These are phyloP conservation scores for Euphorbia pulcherrima DNA, from an alignment of 345 rosid species.

Conservation along the genomic window DNA sequence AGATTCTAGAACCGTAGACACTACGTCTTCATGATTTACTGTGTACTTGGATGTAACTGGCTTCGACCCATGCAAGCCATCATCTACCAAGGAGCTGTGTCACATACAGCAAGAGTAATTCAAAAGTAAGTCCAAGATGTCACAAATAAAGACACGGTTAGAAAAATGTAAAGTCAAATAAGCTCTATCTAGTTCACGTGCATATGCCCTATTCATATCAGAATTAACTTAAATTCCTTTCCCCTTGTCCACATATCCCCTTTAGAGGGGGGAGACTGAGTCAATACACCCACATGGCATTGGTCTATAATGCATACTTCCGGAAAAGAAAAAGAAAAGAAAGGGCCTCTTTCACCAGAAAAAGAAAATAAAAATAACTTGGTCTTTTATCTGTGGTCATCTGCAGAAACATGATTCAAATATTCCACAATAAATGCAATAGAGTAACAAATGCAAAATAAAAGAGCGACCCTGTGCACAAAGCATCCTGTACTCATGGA, in stretches of 20 bases:
- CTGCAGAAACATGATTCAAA: not conserved
- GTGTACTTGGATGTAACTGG: slow-evolving; percentile 16
- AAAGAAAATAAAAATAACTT: not conserved
- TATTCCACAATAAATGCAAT: too few relatives aligned
- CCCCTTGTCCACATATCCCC: not conserved
- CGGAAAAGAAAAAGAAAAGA: not conserved
- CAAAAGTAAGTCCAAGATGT: slow-evolving; percentile 3
- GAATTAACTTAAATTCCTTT: not conserved
- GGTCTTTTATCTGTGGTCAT: too few relatives aligned
- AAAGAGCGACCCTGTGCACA: too few relatives aligned
- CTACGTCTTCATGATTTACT: slow-evolving; percentile 30
- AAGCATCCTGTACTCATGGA: too few relatives aligned
- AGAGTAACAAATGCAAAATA: not conserved
- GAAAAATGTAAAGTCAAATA: slow-evolving; percentile 9
- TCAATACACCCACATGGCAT: not conserved
- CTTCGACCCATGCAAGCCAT: slow-evolving; percentile 26
- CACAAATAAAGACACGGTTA: not conserved
- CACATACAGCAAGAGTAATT: slow-evolving; percentile 12
- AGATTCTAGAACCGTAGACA: slow-evolving; percentile 35
- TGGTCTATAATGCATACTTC: not conserved
- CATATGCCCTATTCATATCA: not conserved
- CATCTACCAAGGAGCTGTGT: slow-evolving; percentile 34
- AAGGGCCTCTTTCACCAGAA: too few relatives aligned
- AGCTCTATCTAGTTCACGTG: not conserved
- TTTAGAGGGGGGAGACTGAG: not conserved